These are phyloP conservation scores for Boletus speciosus DNA, from an alignment of 768 basidiomycete genomes.

Conservation along the genomic window DNA sequence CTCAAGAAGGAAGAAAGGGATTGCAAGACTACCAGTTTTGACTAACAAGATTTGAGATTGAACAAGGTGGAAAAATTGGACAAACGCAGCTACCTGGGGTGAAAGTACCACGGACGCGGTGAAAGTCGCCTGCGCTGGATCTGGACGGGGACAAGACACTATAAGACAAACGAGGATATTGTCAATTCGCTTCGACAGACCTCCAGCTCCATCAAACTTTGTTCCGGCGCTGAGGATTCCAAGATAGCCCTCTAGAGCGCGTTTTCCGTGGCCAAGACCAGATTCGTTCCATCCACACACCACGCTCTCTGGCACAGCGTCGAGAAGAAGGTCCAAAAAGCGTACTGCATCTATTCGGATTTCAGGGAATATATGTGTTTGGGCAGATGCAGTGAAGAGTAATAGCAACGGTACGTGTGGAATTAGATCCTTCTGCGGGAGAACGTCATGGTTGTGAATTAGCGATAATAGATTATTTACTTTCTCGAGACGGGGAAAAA, in stretches of 20 bases:
- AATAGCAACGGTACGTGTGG: slow-evolving; percentile 77
- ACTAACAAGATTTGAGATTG: slow-evolving; percentile 40
- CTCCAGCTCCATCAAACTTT: slow-evolving; percentile 54
- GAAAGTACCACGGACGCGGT: slow-evolving; percentile 66
- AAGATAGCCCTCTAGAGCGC: slow-evolving; percentile 76
- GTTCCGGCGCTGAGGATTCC: slow-evolving; percentile 72
- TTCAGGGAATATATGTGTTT: slow-evolving; percentile 94
- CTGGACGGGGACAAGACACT: slow-evolving; percentile 9
- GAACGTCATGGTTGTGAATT: slow-evolving; percentile 6
- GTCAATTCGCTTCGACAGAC: slow-evolving; percentile 30
- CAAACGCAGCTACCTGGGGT: slow-evolving; percentile 42
- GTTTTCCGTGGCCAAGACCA: slow-evolving; percentile 51
- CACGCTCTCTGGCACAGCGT: slow-evolving; percentile 62
- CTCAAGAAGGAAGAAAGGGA: slow-evolving; percentile 70
- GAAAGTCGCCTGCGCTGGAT: slow-evolving; percentile 45
- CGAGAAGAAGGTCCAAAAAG: slow-evolving; percentile 72
- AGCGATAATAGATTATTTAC: slow-evolving; percentile 35
- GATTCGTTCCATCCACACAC: slow-evolving; percentile 63
- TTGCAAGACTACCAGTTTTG: slow-evolving; percentile 71
- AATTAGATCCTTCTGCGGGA: slow-evolving; percentile 55
- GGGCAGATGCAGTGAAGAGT: slow-evolving; percentile 84
- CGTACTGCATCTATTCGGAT: slow-evolving; percentile 88
- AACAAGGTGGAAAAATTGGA: not conserved
- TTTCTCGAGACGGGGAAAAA: slow-evolving; percentile 57
- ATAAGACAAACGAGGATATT: not conserved